Base-by-base conservation (phyloP, 2,329 filamentous ascomycete species). In the Ceratocystis destructans region DNA sequence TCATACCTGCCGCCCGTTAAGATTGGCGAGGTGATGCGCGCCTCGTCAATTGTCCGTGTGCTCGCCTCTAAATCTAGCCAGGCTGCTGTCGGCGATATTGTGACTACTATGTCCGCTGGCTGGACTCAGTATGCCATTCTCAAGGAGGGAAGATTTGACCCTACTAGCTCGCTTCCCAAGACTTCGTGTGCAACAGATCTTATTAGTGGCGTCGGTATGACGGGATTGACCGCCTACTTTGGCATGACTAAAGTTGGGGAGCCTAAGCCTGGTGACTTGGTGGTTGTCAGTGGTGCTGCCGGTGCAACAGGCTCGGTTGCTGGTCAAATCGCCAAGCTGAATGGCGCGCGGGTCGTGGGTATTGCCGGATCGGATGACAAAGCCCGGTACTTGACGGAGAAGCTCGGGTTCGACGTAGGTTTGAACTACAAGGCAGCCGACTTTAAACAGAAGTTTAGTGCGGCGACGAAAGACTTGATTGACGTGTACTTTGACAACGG, bases 301-400 rank as follows among this genome's bases (percentile, higher is more conserved):
- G 89, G 89, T 1, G 89, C 88, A 0, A 92, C 89, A 0, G 89
- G 89, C 1, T 87, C 82, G 71, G 83, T 92, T 1, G 88, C 84
- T 0, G 88, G 87, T 0, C 89, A 93, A 76, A 89, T 92, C 70
- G 87, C 87, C 20, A 90, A 89, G 78, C 76, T 90, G 64, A 84
- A 85, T 74, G 88, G 87, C 12, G 76, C 76, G 61, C 70, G 79
- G 2, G 83, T 89, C 12, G 74, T 87, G 25, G 87, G 87, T 5
- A 79, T 89, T 69, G 85, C 85, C 0, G 87, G 87, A 0, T 81
- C 79, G 65, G 80, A 83, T 45, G 83, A 87, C 46, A 90, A 90
- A 76, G 88, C 83, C 70, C 75, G 77, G 62, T 89, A 86, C 80
- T 74, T 91, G 69, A 80, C 77, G 2, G 76, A 82, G 68, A 82